phyloP scores from a whole-genome alignment of 2,329 filamentous ascomycete genomes.

The Akanthomyces lecanii region DNA sequence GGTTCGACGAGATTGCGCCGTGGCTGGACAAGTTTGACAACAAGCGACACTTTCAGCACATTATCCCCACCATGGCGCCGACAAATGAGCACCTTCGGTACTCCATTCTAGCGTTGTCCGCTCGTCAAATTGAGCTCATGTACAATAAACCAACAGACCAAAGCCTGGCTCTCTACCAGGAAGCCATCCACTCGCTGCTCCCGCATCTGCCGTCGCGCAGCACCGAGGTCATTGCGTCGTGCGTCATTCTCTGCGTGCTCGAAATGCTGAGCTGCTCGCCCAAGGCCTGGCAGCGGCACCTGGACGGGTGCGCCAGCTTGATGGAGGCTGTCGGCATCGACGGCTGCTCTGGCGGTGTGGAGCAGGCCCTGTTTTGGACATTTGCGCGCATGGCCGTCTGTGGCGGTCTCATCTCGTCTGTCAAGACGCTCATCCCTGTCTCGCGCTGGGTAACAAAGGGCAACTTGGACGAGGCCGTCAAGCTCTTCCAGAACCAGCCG shows the following conservation, averaged over 20 bases:
- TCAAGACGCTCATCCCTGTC: slow-evolving; percentile 46
- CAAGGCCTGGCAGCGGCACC: slow-evolving; percentile 47
- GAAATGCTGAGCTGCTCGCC: slow-evolving; percentile 49
- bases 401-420: slow-evolving; percentile 48
- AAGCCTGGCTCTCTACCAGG: slow-evolving; percentile 46
- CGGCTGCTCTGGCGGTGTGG: slow-evolving; percentile 45
- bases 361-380: slow-evolving; percentile 51
- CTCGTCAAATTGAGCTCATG: slow-evolving; percentile 42
- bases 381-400: slow-evolving; percentile 53
- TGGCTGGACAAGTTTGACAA: slow-evolving; percentile 53
- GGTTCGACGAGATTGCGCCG: slow-evolving; percentile 38
- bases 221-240: slow-evolving; percentile 48
- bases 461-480: slow-evolving; percentile 28
- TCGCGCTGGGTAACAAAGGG: slow-evolving; percentile 40
- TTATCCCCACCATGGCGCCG: slow-evolving; percentile 43
- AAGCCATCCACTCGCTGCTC: slow-evolving; percentile 46
- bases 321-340: slow-evolving; percentile 48
- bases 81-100: slow-evolving; percentile 41
- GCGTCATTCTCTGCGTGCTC: slow-evolving; percentile 49
- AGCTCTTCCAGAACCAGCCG: slow-evolving; percentile 31
- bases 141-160: slow-evolving; percentile 32
- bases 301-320: slow-evolving; percentile 48
- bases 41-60: slow-evolving; percentile 43
- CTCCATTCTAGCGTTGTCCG: slow-evolving; percentile 48
- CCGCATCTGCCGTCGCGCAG: slow-evolving; percentile 44